Base-by-base conservation (phyloP, 352 stramenopile genomes). In the Hyaloperonospora arabidopsidis region DNA sequence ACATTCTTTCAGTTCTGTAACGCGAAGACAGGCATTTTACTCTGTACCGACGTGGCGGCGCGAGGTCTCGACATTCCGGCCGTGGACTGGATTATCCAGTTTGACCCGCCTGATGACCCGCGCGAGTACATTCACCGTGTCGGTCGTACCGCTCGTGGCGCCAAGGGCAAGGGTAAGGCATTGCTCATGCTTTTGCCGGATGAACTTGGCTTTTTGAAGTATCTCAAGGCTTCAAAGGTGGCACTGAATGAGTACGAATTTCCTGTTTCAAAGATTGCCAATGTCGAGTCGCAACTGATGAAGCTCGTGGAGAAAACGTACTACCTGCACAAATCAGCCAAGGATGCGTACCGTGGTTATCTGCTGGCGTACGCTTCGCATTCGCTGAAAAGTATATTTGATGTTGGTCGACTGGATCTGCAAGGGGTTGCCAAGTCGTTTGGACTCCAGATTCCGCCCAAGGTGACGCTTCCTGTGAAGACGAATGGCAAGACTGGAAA, bases 1-100 rank as follows among this genome's bases (percentile, higher is more conserved):
- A 98, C 95, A 4, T 99, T 99, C 63, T 98, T 99, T 71, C 87
- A 98, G 79, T 99, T 99, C 70, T 98, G 95, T 71, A 97, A 97
- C 55, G 84, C 90, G 52, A 94, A 98, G 54, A 96, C 64, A 15
- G 96, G 96, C n/a, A 97, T 97, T 17, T 64, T 99, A 49, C 76
- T 99, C 1, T 99, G 95, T 89, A 99, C 97, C 5, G 97, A 99
- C 68, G 96, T 99, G 10, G 96, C 96, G 0, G 97, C 96, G 12
- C 86, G 97, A 68, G 95, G 96, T 57, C 80, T 99, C 17, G 95
- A 99, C 63, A 98, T 99, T 54, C 93, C 93, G 5, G 77, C 87
- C 7, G 96, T 99, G 4, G 95, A 99, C 77, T 99, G 96, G 96
- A 98, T 99, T 70, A 97, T 99, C 65, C 95, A 98, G 75, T 99